Evolutionary conservation across 2,329 filamentous ascomycete genomes (phyloP), one percentile per base, ranked within the genome.

Genomic region (Paracoccidioides brasiliensis): DNA sequence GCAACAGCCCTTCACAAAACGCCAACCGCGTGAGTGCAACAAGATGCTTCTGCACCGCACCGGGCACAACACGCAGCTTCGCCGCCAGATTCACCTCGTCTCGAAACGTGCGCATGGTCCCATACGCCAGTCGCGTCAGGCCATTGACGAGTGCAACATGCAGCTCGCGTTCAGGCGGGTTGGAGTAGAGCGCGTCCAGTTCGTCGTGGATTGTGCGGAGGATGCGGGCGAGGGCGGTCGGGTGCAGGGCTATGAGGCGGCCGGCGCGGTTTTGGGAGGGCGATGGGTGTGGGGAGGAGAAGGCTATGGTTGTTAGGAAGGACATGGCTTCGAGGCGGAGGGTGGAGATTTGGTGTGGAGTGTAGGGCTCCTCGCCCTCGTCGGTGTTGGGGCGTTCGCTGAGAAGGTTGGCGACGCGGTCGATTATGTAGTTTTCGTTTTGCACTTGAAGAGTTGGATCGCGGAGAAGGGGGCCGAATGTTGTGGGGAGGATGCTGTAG

Each of bases 11-110:
- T 58, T 95, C 88, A 5, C 82, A 84, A 67, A 95, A 96, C 0
- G 88, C 89, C n/a, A 97, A 73, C 44, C 91, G 75, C 0, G 88
- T 90, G 46, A 98, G 74, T 2, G 83, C 82, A 8, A 96, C 80
- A 0, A 94, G 75, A 64, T 94, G 91, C 53, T 90, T 89, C 64
- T 95, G 89, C 53, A 82, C 80, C 0, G 84, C 87, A 3, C 88
- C 88, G 4, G 81, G 78, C 0, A 87, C 80, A 7, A 80, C 79
- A 0, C 79, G 77, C 4, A 95, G 75, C 67, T 91, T 94, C 51
- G 80, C 78, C 51, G 82, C 79, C 59, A 94, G 80, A 61, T 91
- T 80, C 62, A 84, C 76, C 30, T 76, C 71, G 22, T 79, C 72
- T 4, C 85, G 79, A 65, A 90, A 86, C 22, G 68, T 72, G 2